phyloP scores from a whole-genome alignment of 768 basidiomycete genomes.

The Rhodocollybia butyracea region DNA sequence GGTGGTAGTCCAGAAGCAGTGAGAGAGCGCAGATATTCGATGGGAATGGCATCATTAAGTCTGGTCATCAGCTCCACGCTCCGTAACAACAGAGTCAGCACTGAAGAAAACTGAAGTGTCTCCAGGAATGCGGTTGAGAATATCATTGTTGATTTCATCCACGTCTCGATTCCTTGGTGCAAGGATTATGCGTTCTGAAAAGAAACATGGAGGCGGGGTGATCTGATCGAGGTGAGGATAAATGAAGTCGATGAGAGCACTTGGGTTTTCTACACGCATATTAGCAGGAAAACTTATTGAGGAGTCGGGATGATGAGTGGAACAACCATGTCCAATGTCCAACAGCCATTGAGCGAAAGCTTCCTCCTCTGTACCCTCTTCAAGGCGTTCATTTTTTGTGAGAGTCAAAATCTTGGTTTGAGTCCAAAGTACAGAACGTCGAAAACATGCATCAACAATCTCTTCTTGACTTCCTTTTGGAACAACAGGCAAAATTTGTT shows the following conservation, averaged over 20 bases:
- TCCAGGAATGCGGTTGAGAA: conserved; percentile 5
- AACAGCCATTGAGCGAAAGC: conserved; percentile 30
- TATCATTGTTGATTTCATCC: conserved; percentile 19
- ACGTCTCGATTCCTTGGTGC: conserved; percentile 26
- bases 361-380: conserved; percentile 19
- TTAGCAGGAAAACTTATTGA: conserved; percentile 18
- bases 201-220: conserved; percentile 17
- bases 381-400: conserved; percentile 34
- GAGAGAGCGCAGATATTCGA: conserved; percentile 32
- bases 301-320: conserved; percentile 7
- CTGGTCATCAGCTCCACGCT: conserved; percentile 7
- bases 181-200: conserved; percentile 27
- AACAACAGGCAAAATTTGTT: conserved; percentile 39
- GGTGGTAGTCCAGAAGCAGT: conserved; percentile 30
- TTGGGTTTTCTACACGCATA: conserved; percentile 20
- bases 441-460: conserved; percentile 32
- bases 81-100: conserved; percentile 2
- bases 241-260: conserved; percentile 6
- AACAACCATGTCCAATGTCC: conserved; percentile 23
- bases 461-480: conserved; percentile 26
- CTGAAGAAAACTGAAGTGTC: conserved; percentile 1
- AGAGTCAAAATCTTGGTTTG: conserved; percentile 23
- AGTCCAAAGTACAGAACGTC: conserved; percentile 32
- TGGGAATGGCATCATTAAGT: conserved; percentile 17
- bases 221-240: conserved; percentile 6